phyloP scores from a whole-genome alignment of 2,329 filamentous ascomycete species.

The Aspergillus uvarum region DNA sequence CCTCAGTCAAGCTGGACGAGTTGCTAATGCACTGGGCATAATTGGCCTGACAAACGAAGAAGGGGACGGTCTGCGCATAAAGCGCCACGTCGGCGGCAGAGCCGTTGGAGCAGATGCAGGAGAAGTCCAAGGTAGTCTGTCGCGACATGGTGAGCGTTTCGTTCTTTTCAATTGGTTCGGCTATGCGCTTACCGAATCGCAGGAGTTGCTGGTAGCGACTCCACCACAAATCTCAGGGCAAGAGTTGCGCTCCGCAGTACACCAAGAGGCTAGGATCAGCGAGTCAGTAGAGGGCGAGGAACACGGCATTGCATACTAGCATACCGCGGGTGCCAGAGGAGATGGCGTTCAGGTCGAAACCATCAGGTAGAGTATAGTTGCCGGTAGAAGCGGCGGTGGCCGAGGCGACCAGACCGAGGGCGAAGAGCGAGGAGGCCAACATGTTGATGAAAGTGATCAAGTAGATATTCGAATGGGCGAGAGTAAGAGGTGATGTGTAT shows the following conservation, averaged over 20 bases:
- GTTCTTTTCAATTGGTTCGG: not conserved
- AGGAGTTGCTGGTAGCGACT: slow-evolving; percentile 52
- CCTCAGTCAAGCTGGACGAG: slow-evolving; percentile 43
- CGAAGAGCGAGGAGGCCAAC: slow-evolving; percentile 11
- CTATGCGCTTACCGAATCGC: slow-evolving; percentile 53
- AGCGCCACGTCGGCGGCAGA: slow-evolving; percentile 54
- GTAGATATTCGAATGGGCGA: not conserved
- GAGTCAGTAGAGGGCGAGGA: not conserved
- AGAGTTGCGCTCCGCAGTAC: slow-evolving; percentile 57
- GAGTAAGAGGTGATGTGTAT: not conserved
- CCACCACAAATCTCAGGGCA: slow-evolving; percentile 62
- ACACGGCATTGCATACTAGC: not conserved
- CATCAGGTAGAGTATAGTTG: slow-evolving; percentile 14
- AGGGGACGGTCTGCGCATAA: slow-evolving; percentile 60
- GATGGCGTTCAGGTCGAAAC: slow-evolving; percentile 11
- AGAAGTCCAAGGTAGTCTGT: slow-evolving; percentile 54
- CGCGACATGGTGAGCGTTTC: not conserved
- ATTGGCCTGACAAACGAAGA: slow-evolving; percentile 58
- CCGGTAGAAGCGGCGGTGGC: slow-evolving; percentile 7
- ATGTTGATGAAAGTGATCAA: not conserved
- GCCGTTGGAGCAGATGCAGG: slow-evolving; percentile 59
- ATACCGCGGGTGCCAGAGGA: slow-evolving; percentile 7
- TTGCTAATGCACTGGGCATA: slow-evolving; percentile 50
- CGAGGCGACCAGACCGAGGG: slow-evolving; percentile 7
- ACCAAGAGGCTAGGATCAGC: slow-evolving; percentile 52